Base-by-base conservation (phyloP, 306 rosid genomes). In the Pterocarpus macrocarpus region DNA sequence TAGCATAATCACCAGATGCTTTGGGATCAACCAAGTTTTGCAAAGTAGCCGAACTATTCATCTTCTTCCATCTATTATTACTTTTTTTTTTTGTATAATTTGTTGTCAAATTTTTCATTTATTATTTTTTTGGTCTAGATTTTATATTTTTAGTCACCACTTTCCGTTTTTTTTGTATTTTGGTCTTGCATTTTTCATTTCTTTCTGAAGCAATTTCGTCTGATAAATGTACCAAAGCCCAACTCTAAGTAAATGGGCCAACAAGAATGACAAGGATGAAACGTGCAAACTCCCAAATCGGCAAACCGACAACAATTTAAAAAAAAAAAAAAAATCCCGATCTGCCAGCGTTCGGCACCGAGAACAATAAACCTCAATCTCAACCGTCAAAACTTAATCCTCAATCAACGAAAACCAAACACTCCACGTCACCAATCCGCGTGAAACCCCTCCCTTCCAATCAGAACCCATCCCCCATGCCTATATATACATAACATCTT, bases 351-450 rank as follows among this genome's bases (percentile, higher is more conserved):
- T 38, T 14, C 4, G 59, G 76, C 69, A 63, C 22, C 32, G 41
- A 10, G 1, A 5, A 22, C 28, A 22, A 22, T 22, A 76, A 61
- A 1, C 9, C 28, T 49, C 30, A 69, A 82, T 76, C 78, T 22
- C 9, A 47, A 11, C 76, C 71, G 70, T 83, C 22, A 9, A 35
- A 53, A 36, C 36, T 1, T 5, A 2, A 47, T 0, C 7, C 7
- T 4, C 8, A 28, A 64, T 47, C 34, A 11, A 65, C 66, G 33
- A 16, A 35, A 35, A 0, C 0, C 0, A 36, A 52, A 3, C 1
- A 12, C 0, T 12, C 35, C 87, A 83, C 73, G 84, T 73, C 81
- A 73, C 0, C 39, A 41, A 83, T 79, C 87, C 73, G 72, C 1
- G 45, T 6, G 33, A 41, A 0, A 1, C 53, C 44, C 1, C 5